phyloP scores from a whole-genome alignment of 23 red algal species.

The Chondrus crispus region DNA sequence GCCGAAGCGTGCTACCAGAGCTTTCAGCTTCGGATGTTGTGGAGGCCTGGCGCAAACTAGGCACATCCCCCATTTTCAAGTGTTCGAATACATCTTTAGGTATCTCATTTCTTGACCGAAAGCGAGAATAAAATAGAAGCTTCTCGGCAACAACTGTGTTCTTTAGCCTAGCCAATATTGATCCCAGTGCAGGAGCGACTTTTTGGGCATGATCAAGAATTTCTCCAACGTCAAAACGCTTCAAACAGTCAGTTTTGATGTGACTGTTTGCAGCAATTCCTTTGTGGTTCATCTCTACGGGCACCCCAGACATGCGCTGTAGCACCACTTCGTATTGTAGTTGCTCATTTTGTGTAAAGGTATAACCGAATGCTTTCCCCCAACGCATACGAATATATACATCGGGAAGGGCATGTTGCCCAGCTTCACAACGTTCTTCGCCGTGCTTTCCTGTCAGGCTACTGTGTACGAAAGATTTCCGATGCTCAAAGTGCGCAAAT shows the following conservation, averaged over 20 bases:
- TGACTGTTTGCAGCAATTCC: not conserved
- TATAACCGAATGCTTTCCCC: not conserved
- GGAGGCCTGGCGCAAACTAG: no score
- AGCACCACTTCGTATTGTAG: conserved; percentile 39
- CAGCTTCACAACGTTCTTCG: not conserved
- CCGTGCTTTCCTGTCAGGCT: not conserved
- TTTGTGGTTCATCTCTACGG: conserved; percentile 11
- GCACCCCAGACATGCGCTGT: conserved; percentile 22
- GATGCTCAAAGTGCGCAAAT: conserved; percentile 14
- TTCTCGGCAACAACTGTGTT: not conserved
- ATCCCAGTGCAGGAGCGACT: not conserved
- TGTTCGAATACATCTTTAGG: no score
- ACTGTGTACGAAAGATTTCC: not conserved
- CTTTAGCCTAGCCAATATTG: not conserved
- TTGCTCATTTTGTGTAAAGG: not conserved
- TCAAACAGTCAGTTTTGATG: not conserved
- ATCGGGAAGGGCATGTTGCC: not conserved
- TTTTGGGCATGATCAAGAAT: not conserved
- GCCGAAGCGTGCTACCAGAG: no score
- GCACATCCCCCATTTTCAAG: no score
- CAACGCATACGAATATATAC: not conserved
- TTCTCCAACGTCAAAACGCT: not conserved
- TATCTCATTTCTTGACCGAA: not conserved
- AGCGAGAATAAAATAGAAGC: not conserved
- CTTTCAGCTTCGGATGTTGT: no score